Percentiles rank a stretch among this genome's conserved stretches.
These are phyloP conservation scores for Wickerhamiella sergipiensis DNA, from an alignment of 805 yeast genomes.

Conservation along the genomic window DNA sequence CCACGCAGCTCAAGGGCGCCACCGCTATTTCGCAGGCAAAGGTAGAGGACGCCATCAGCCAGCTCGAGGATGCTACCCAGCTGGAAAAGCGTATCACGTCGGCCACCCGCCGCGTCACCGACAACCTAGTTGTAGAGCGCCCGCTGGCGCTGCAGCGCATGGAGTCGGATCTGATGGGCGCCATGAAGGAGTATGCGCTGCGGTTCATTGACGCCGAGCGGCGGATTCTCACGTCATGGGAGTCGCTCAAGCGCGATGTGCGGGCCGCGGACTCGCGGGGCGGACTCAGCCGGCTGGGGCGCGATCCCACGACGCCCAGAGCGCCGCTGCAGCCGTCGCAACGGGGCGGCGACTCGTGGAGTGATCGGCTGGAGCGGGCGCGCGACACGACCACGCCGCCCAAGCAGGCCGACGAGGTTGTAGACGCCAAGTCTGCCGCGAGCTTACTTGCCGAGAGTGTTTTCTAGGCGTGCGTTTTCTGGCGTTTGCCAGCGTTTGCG, in stretches of 20 bases:
- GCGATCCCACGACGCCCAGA: constrained; percentile 41
- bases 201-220: constrained; percentile 78
- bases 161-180: constrained; percentile 39
- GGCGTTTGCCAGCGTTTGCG: too few relatives aligned
- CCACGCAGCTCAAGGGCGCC: constrained; percentile 53
- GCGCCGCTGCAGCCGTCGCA: constrained; percentile 31
- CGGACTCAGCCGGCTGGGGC: constrained; percentile 70
- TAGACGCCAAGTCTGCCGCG: constrained; percentile 81
- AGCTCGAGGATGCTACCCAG: constrained; percentile 64
- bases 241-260: constrained; percentile 54
- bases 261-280: constrained; percentile 64
- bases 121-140: constrained; percentile 69
- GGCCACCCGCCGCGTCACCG: constrained; percentile 70
- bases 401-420: constrained; percentile 23
- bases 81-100: constrained; percentile 62
- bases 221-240: constrained; percentile 60
- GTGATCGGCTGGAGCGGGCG: constrained; percentile 35
- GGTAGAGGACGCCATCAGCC: constrained; percentile 77
- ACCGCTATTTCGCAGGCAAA: constrained; percentile 71
- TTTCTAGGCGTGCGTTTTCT: background rate
- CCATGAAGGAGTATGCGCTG: constrained; percentile 47
- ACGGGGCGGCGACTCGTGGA: constrained; percentile 43
- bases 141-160: constrained; percentile 43
- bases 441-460: constrained; percentile 58
- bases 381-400: constrained; percentile 16